Conservation (phyloP, 148 eudicot species). For the Cornus florida region DNA sequence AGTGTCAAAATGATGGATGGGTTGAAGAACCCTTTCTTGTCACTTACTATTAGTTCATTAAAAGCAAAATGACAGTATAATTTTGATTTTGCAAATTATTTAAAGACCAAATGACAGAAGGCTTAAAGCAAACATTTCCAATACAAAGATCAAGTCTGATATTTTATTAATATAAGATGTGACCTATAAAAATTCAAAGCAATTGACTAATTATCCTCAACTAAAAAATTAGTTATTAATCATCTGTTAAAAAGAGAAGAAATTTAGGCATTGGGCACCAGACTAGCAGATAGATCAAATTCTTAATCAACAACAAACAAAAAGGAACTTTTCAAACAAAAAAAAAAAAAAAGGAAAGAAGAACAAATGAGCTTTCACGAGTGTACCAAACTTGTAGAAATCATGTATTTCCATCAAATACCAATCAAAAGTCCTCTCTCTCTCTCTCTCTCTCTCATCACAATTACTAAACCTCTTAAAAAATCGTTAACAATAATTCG, state of each 20-base stretch:
- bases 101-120: not conserved
- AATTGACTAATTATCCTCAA: not conserved
- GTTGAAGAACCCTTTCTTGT: not conserved
- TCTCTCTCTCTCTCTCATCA: no score
- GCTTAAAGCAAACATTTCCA: not conserved
- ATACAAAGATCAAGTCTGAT: not conserved
- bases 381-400: no score
- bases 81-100: not conserved
- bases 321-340: no score
- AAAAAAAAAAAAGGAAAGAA: no score
- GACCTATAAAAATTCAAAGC: not conserved
- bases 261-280: not conserved
- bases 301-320: not conserved
- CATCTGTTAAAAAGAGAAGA: not conserved
- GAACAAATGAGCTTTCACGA: no score
- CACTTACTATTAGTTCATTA: not conserved
- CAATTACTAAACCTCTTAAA: no score
- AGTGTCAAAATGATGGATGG: no score
- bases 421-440: no score
- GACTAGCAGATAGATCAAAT: not conserved
- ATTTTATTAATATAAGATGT: not conserved
- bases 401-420: no score
- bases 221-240: not conserved
- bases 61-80: not conserved
- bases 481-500: no score